These are phyloP conservation scores for Leccinum subgranulosum DNA, from an alignment of 768 basidiomycete species.

Conservation along the genomic window DNA sequence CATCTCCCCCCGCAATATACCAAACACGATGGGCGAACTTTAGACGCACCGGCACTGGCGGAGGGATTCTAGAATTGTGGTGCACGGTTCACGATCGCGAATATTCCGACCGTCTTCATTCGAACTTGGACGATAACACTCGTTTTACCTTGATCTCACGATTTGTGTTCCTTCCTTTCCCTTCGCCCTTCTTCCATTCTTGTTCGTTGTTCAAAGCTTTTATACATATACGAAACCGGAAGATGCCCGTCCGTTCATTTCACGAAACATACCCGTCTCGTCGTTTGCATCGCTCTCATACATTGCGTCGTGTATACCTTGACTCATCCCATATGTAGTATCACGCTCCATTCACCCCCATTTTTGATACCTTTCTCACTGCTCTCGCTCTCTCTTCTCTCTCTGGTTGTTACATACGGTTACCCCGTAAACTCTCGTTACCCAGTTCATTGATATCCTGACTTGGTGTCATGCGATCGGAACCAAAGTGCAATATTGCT, in stretches of 20 bases:
- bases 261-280: constrained; percentile 34
- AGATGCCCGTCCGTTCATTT: constrained; percentile 33
- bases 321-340: constrained; percentile 36
- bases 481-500: constrained; percentile 9
- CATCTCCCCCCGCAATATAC: constrained; percentile 64
- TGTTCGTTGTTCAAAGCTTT: constrained; percentile 30
- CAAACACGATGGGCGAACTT: constrained; percentile 52
- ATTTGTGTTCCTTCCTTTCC: constrained; percentile 31
- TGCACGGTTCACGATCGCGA: constrained; percentile 24
- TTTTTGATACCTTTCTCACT: constrained; percentile 34
- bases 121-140: constrained; percentile 31
- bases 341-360: constrained; percentile 31
- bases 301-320: constrained; percentile 38
- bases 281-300: constrained; percentile 37
- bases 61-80: constrained; percentile 30
- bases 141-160: constrained; percentile 31
- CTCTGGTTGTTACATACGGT: constrained; percentile 32
- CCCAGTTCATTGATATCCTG: constrained; percentile 34
- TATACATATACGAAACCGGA: constrained; percentile 33
- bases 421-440: constrained; percentile 37
- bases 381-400: constrained; percentile 10
- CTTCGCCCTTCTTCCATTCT: constrained; percentile 18
- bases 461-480: constrained; percentile 20
- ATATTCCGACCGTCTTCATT: constrained; percentile 30
- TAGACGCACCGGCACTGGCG: constrained; percentile 30